These are phyloP conservation scores for Metahyphopichia silvanorum DNA, from an alignment of 805 yeast species.

Conservation along the genomic window DNA sequence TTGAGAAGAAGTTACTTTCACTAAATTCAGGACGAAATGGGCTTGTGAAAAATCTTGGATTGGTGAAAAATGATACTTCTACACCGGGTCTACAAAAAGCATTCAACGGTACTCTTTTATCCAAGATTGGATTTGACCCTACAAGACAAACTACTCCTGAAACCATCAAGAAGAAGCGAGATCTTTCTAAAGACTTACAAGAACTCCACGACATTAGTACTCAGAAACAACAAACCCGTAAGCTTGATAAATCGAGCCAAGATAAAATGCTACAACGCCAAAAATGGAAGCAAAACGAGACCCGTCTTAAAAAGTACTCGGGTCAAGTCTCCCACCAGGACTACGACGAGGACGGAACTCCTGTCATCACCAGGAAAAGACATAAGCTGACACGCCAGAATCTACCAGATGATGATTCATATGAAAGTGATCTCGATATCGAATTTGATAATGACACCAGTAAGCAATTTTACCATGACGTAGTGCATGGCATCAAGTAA, in stretches of 20 bases:
- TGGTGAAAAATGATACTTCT: slow-evolving; percentile 9
- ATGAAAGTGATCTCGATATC: slow-evolving; percentile 28
- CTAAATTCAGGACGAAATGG: no score
- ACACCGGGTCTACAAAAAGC: slow-evolving; percentile 30
- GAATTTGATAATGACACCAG: slow-evolving; percentile 23
- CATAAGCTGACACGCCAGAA: neutral
- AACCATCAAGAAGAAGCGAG: slow-evolving; percentile 7
- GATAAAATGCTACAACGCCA: slow-evolving; percentile 12
- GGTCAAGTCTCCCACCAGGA: slow-evolving; percentile 2
- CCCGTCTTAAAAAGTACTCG: slow-evolving; percentile 2
- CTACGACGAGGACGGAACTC: slow-evolving; percentile 3
- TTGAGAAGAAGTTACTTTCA: slow-evolving; percentile 39
- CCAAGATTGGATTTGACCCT: slow-evolving; percentile 53
- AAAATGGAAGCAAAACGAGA: slow-evolving; percentile 15
- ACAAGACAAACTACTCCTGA: slow-evolving; percentile 4
- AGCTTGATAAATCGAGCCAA: slow-evolving; percentile 12
- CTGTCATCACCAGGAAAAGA: slow-evolving; percentile 1
- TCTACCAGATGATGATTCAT: slow-evolving; percentile 6
- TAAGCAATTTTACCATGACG: slow-evolving; percentile 12
- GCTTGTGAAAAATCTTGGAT: slow-evolving; percentile 15
- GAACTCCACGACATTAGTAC: slow-evolving; percentile 22
- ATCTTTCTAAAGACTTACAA: slow-evolving; percentile 9
- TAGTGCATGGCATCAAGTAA: neutral
- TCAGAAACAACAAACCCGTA: slow-evolving; percentile 11
- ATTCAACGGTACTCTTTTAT: slow-evolving; percentile 36